Conservation (phyloP, 768 basidiomycete species). For the Epithele typhae region DNA sequence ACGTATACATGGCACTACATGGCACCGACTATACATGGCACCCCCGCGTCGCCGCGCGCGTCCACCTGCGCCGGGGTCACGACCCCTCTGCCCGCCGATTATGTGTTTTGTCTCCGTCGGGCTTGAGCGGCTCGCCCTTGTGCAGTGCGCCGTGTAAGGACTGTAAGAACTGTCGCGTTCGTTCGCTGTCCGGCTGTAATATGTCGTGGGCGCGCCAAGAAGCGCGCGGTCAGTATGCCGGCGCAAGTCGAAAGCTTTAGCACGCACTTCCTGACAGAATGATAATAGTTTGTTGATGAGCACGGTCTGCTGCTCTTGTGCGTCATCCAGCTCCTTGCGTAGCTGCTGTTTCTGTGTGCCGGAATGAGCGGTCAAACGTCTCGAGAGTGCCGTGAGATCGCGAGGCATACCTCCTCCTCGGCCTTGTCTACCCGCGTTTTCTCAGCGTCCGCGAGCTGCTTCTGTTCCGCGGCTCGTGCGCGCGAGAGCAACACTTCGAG, state of each 20-base stretch:
- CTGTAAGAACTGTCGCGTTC: slow-evolving; percentile 56
- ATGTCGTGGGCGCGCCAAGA: background rate
- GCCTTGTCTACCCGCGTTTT: slow-evolving; percentile 59
- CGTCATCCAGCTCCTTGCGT: slow-evolving; percentile 75
- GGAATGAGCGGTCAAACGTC: background rate
- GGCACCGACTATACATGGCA: too few species aligned
- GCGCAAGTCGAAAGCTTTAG: slow-evolving; percentile 2
- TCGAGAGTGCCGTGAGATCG: slow-evolving; percentile 4
- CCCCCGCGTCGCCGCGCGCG: slow-evolving; percentile 1
- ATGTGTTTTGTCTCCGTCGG: slow-evolving; percentile 5
- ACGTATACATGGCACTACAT: slow-evolving; percentile 1
- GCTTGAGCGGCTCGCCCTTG: background rate
- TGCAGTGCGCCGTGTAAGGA: slow-evolving; percentile 12
- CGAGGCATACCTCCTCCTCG: slow-evolving; percentile 67
- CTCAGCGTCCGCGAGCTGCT: slow-evolving; percentile 76
- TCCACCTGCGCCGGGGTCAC: slow-evolving; percentile 13
- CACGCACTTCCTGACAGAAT: slow-evolving; percentile 81
- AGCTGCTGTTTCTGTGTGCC: slow-evolving; percentile 46
- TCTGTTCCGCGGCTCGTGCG: slow-evolving; percentile 84
- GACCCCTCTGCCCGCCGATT: slow-evolving; percentile 14
- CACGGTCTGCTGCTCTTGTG: slow-evolving; percentile 71
- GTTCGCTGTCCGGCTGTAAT: slow-evolving; percentile 76
- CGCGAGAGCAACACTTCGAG: slow-evolving; percentile 83
- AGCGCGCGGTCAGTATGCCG: slow-evolving; percentile 1
- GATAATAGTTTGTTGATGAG: slow-evolving; percentile 80